A percentile compares a stretch with the other conserved stretches of the same genome.
phyloP scores from a whole-genome alignment of 2,329 filamentous ascomycete species.

The Rutstroemia sydowiana region DNA sequence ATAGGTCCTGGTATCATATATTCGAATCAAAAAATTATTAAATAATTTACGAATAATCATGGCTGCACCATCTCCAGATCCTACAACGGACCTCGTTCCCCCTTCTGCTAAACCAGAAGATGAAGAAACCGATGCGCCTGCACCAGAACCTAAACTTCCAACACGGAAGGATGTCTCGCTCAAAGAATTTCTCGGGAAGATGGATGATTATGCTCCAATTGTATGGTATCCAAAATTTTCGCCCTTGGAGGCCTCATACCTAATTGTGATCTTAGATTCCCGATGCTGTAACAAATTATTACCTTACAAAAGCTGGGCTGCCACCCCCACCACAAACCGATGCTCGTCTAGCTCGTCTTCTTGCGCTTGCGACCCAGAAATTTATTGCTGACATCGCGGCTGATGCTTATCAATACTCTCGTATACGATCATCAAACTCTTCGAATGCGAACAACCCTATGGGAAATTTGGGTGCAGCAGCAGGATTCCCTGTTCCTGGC shows the following conservation, averaged over 20 bases:
- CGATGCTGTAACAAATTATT: conserved; percentile 95
- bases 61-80: conserved; percentile 29
- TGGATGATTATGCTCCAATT: conserved; percentile 97
- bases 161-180: conserved; percentile 87
- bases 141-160: conserved; percentile 56
- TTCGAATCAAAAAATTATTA: not conserved
- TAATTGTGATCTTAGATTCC: conserved; percentile 61
- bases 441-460: conserved; percentile 84
- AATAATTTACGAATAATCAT: conserved; percentile 17
- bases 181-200: conserved; percentile 88
- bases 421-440: conserved; percentile 87
- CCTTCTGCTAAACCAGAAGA: conserved; percentile 20
- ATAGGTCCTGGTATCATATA: not conserved
- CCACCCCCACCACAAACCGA: conserved; percentile 88
- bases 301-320: conserved; percentile 91
- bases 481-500: conserved; percentile 59
- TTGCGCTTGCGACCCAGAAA: conserved; percentile 96
- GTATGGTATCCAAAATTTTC: conserved; percentile 45
- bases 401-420: conserved; percentile 95
- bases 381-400: conserved; percentile 97
- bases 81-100: conserved; percentile 26
- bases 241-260: conserved; percentile 5
- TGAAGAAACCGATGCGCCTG: conserved; percentile 38
- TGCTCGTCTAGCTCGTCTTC: conserved; percentile 80
- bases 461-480: conserved; percentile 72